Evolutionary conservation across 73 alveolate species (phyloP).

Genomic region (Durusdinium trenchii): DNA sequence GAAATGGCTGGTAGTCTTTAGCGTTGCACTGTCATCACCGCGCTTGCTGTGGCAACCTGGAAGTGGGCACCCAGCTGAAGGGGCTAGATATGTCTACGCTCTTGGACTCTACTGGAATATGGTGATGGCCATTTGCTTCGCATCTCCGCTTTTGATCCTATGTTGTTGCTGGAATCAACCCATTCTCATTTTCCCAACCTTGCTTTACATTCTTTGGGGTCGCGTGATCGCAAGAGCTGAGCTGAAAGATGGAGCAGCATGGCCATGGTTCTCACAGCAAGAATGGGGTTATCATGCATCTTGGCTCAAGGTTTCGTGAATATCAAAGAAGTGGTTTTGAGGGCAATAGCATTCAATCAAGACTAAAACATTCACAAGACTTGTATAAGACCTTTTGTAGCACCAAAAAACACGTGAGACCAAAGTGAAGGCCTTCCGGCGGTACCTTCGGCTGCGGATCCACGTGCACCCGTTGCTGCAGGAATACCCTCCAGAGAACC

Average conservation of each 20-base stretch:
- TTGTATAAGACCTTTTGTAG: not conserved
- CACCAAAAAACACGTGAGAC: not conserved
- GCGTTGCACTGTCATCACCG: not conserved
- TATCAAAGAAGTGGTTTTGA: not conserved
- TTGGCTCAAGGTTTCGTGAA: not conserved
- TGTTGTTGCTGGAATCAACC: constrained; percentile 46
- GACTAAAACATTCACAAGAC: too few relatives aligned
- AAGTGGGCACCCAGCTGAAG: constrained; percentile 62
- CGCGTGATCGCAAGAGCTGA: constrained; percentile 66
- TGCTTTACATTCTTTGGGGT: constrained; percentile 1
- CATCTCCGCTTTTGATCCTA: constrained; percentile 63
- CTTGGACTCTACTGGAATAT: constrained; percentile 86
- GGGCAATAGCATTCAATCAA: too few relatives aligned
- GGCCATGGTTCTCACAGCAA: constrained; percentile 76
- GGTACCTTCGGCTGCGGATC: constrained; percentile 86
- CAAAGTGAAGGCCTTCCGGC: constrained; percentile 74
- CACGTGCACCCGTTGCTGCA: constrained; percentile 43
- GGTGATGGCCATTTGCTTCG: constrained; percentile 73
- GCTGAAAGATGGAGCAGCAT: constrained; percentile 31
- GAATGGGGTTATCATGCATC: constrained; percentile 90
- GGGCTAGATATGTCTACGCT: constrained; percentile 23
- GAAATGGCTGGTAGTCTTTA: not conserved
- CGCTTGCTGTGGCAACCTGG: constrained; percentile 84
- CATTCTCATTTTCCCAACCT: not conserved
- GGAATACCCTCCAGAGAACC: constrained; percentile 2